Base-by-base conservation (phyloP, 1,139 yeast species). In the Debaryomyces sp. region DNA sequence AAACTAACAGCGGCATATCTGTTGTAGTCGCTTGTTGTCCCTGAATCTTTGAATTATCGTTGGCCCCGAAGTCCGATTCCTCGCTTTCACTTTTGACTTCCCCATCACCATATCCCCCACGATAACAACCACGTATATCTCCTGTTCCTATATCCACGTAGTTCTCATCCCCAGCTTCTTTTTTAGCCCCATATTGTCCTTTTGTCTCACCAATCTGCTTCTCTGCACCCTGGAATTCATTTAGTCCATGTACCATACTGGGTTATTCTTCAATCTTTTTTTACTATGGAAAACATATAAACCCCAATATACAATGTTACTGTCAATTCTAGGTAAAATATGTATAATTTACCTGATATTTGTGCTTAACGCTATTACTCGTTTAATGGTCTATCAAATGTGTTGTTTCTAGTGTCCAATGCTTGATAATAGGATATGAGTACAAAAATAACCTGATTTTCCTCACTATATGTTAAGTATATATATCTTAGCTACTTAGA, bases 1-100 rank as follows among this genome's bases (percentile, higher is more conserved):
- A 62, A 37, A 69, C 59, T 8, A 51, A 41, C 34, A 36, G 50
- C 17, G 44, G 35, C 13, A 50, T 35, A 29, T 44, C 55, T 27
- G 49, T 22, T 13, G 30, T 6, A 3, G 21, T 23, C 22, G 41
- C 12, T 6, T 27, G n/a, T 13, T 15, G 29, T 17, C 27, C 35
- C 23, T 22, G 38, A n/a, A 35, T 41, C 22, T 32, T 41, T 10
- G n/a, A 10, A 7, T 30, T 30, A 4, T 30, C 43, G 6, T 7
- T 10, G 12, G 12, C 12, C 22, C 29, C 43, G 26, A n/a, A n/a
- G 17, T 41, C 36, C 36, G 37, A 18, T 21, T 41, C 33, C 3
- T 23, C 43, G 18, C 6, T 29, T 21, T 32, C 29, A 21, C 15
- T n/a, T 24, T 5, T 8, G 12, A 22, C 12, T 10, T 13, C 15